phyloP scores from a whole-genome alignment of 2,329 filamentous ascomycete species.

The Rutstroemia sp. region DNA sequence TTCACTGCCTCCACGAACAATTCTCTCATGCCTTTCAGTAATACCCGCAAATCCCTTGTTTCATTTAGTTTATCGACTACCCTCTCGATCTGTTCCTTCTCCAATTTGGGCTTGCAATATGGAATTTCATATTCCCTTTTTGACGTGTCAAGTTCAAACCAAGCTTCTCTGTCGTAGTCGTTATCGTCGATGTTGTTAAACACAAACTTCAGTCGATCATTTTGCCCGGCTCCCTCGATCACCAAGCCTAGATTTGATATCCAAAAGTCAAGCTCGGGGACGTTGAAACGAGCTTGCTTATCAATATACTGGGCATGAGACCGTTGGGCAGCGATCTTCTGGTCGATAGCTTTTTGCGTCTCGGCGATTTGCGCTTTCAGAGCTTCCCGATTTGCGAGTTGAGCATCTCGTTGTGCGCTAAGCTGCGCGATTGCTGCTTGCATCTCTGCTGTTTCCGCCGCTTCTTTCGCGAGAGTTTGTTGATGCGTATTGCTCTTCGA shows the following conservation, averaged over 20 bases:
- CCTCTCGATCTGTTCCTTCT: conserved; percentile 67
- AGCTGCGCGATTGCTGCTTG: conserved; percentile 53
- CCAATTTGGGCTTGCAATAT: conserved; percentile 74
- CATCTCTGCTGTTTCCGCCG: conserved; percentile 71
- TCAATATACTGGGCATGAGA: conserved; percentile 69
- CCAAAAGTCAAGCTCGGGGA: conserved; percentile 94
- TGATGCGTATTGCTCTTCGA: conserved; percentile 64
- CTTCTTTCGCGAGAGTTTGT: conserved; percentile 69
- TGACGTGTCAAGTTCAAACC: conserved; percentile 83
- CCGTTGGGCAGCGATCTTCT: conserved; percentile 62
- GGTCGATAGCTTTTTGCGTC: conserved; percentile 63
- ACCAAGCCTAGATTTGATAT: conserved; percentile 80
- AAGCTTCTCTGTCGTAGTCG: conserved; percentile 82
- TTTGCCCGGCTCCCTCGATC: conserved; percentile 80
- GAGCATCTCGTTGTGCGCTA: conserved; percentile 51
- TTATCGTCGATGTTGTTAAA: conserved; percentile 82
- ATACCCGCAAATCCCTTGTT: conserved; percentile 59
- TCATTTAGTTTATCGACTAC: conserved; percentile 79
- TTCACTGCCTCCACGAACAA: conserved; percentile 61
- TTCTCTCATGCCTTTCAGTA: conserved; percentile 78
- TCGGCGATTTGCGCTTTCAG: conserved; percentile 56
- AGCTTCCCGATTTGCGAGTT: conserved; percentile 47
- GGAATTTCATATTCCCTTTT: conserved; percentile 79
- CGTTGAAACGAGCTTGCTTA: conserved; percentile 78
- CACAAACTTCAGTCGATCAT: conserved; percentile 82